Evolutionary conservation across 148 eudicot species (phyloP).

Genomic region (Pharnaceum exiguum): DNA sequence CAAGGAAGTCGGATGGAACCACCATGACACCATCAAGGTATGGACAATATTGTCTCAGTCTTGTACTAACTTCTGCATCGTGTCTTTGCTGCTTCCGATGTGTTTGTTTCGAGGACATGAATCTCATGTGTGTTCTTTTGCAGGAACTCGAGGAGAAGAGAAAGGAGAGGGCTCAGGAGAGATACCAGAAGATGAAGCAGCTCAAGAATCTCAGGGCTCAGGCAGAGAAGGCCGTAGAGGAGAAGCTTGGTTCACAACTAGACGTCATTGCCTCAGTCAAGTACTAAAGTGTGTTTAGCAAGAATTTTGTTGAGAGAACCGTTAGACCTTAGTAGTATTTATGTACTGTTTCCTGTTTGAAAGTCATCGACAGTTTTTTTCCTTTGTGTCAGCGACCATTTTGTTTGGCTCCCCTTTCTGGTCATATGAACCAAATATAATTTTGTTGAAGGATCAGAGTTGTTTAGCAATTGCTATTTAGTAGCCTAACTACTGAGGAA

Average conservation of each 20-base stretch:
- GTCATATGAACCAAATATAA: not conserved
- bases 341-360: not conserved
- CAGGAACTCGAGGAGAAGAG: slow-evolving; percentile 80
- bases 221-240: slow-evolving; percentile 60
- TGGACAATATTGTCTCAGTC: no score
- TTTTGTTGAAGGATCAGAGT: not conserved
- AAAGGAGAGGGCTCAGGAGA: slow-evolving; percentile 51
- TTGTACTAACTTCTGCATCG: no score
- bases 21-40: slow-evolving; percentile 72
- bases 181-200: slow-evolving; percentile 57
- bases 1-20: slow-evolving; percentile 82
- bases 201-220: slow-evolving; percentile 40
- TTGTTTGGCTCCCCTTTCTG: slow-evolving; percentile 1
- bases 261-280: slow-evolving; percentile 54
- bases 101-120: not conserved
- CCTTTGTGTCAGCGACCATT: not conserved
- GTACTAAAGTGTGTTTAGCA: slow-evolving; percentile 26
- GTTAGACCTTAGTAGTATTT: slow-evolving; percentile 1
- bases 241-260: slow-evolving; percentile 58
- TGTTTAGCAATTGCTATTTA: not conserved
- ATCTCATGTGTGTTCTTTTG: not conserved
- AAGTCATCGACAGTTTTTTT: not conserved
- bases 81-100: no score
- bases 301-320: slow-evolving; percentile 17
- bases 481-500: no score